phyloP scores from a whole-genome alignment of 1,284 basidiomycete species.

The Phlebopus sp. region DNA sequence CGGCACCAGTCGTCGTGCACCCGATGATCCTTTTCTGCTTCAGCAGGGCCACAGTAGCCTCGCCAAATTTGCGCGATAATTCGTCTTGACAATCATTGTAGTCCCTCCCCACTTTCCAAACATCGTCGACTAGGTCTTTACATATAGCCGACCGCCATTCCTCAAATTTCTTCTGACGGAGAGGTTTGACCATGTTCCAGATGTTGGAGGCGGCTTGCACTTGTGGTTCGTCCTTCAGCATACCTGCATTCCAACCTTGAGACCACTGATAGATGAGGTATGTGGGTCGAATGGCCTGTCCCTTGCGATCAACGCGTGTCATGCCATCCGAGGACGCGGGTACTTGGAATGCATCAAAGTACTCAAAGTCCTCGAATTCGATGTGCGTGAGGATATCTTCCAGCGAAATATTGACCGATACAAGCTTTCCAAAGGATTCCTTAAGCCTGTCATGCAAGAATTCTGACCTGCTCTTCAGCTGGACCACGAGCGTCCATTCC shows the following conservation, averaged over 20 bases:
- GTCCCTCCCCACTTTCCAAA: conserved; percentile 32
- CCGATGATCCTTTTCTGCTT: conserved; percentile 50
- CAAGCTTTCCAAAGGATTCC: conserved; percentile 32
- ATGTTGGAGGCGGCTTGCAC: conserved; percentile 30
- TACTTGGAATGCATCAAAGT: conserved; percentile 44
- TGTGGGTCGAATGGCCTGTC: conserved; percentile 29
- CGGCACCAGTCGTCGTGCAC: conserved; percentile 61
- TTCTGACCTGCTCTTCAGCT: conserved; percentile 26
- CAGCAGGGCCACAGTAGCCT: conserved; percentile 36
- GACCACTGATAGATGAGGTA: conserved; percentile 48
- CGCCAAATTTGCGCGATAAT: conserved; percentile 35
- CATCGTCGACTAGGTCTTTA: conserved; percentile 33
- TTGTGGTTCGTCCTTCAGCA: conserved; percentile 29
- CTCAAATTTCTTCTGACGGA: conserved; percentile 29
- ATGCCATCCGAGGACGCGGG: conserved; percentile 41
- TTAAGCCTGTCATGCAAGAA: conserved; percentile 22
- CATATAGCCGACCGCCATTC: conserved; percentile 41
- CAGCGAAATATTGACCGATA: conserved; percentile 16
- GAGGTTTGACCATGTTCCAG: conserved; percentile 40
- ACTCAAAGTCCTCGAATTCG: conserved; percentile 42
- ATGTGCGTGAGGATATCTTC: conserved; percentile 37
- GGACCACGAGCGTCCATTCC: conserved; percentile 40
- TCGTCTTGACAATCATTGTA: conserved; percentile 40
- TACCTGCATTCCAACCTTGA: conserved; percentile 38
- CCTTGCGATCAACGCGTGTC: conserved; percentile 38